Evolutionary conservation across 345 rosid species (phyloP).

Genomic region (Raphanus sativus): DNA sequence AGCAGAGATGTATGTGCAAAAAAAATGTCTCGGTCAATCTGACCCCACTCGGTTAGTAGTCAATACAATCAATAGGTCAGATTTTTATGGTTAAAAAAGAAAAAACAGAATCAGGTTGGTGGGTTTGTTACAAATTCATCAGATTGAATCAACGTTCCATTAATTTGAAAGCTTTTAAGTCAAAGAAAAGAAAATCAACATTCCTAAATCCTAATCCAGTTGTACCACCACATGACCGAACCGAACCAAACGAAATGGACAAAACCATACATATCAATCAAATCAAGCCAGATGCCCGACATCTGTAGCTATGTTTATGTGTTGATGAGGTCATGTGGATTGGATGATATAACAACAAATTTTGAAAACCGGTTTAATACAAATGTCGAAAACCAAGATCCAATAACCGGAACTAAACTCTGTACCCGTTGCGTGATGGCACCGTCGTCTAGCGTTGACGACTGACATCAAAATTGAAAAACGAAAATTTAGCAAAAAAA

Average conservation of each 20-base stretch:
- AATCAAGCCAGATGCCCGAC: background rate
- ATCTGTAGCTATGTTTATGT: too few species aligned
- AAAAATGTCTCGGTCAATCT: background rate
- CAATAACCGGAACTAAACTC: conserved; percentile 13
- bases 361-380: background rate
- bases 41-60: background rate
- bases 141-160: background rate
- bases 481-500: background rate
- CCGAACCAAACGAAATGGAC: background rate
- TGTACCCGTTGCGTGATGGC: conserved; percentile 4
- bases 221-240: too few species aligned
- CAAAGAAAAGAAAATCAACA: too few species aligned
- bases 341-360: background rate
- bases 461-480: conserved; percentile 9
- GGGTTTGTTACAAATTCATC: background rate
- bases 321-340: background rate
- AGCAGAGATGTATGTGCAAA: background rate
- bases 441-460: conserved; percentile 37
- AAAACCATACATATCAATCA: background rate
- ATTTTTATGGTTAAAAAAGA: background rate
- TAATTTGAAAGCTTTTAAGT: too few species aligned
- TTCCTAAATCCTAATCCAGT: too few species aligned
- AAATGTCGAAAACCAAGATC: conserved; percentile 3
- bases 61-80: background rate
- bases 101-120: background rate